Evolutionary conservation across 768 basidiomycete species (phyloP).

Genomic region (Porphyrellus cyaneotinctus): DNA sequence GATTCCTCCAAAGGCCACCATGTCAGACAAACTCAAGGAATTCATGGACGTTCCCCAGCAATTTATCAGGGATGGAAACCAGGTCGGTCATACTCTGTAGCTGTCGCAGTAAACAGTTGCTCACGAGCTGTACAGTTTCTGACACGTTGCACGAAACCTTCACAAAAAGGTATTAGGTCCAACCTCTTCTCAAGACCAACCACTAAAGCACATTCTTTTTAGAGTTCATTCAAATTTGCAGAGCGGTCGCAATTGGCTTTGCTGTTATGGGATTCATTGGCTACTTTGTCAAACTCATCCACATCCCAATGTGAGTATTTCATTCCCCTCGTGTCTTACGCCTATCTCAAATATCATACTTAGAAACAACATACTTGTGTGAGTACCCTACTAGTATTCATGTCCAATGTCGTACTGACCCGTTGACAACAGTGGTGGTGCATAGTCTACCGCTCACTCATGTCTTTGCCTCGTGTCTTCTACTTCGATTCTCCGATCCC

Average conservation of each 20-base stretch:
- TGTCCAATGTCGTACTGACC: slow-evolving; percentile 23
- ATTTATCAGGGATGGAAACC: slow-evolving; percentile 89
- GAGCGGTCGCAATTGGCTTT: slow-evolving; percentile 95
- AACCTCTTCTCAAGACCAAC: neutral
- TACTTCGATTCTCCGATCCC: slow-evolving; percentile 13
- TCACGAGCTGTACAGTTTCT: slow-evolving; percentile 62
- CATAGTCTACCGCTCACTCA: slow-evolving; percentile 40
- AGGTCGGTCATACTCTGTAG: slow-evolving; percentile 47
- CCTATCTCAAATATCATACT: slow-evolving; percentile 11
- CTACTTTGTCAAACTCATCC: slow-evolving; percentile 96
- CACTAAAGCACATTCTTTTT: slow-evolving; percentile 10
- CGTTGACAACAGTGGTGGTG: slow-evolving; percentile 58
- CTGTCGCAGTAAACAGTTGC: neutral
- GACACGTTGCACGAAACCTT: slow-evolving; percentile 96
- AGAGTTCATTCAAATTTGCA: slow-evolving; percentile 96
- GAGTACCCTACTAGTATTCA: slow-evolving; percentile 38
- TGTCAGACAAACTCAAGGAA: slow-evolving; percentile 90
- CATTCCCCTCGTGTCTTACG: neutral
- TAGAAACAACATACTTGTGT: slow-evolving; percentile 98
- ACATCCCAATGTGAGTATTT: slow-evolving; percentile 89
- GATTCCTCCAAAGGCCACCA: slow-evolving; percentile 36
- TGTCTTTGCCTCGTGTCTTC: slow-evolving; percentile 8
- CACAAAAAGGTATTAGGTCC: slow-evolving; percentile 71
- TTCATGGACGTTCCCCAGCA: slow-evolving; percentile 89
- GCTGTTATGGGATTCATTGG: slow-evolving; percentile 99